phyloP scores from a whole-genome alignment of 1,284 basidiomycete species.

The Mycena sp. region DNA sequence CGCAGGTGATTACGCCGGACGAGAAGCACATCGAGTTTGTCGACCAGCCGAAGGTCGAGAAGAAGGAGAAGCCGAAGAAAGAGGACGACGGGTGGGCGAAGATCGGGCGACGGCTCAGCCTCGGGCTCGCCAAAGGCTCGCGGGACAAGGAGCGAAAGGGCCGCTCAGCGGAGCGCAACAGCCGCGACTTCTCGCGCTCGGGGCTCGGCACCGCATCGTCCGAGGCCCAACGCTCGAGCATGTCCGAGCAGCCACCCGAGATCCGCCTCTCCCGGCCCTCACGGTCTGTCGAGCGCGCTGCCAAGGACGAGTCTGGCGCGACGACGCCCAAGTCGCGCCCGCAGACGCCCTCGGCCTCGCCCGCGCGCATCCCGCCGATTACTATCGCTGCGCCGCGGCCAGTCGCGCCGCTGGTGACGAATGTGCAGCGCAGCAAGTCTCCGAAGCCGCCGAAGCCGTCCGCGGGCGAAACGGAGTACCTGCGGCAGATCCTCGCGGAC shows the following conservation, averaged over 20 bases:
- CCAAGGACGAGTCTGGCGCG: not conserved
- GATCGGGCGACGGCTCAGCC: slow-evolving; percentile 67
- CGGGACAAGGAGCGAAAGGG: slow-evolving; percentile 48
- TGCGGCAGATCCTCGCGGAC: slow-evolving; percentile 73
- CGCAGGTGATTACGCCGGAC: slow-evolving; percentile 36
- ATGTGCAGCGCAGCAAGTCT: slow-evolving; percentile 45
- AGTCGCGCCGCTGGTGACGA: slow-evolving; percentile 27
- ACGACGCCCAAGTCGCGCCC: slow-evolving; percentile 18
- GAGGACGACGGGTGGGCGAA: slow-evolving; percentile 65
- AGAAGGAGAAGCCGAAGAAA: slow-evolving; percentile 44
- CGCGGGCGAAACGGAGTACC: slow-evolving; percentile 66
- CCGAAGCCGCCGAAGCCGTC: slow-evolving; percentile 62
- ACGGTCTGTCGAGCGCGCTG: slow-evolving; percentile 7
- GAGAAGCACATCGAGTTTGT: slow-evolving; percentile 46
- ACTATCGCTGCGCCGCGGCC: slow-evolving; percentile 21
- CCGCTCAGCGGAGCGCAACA: slow-evolving; percentile 41
- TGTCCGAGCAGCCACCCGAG: slow-evolving; percentile 26
- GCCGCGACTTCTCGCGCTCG: slow-evolving; percentile 28
- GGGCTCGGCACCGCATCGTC: not conserved
- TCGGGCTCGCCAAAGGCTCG: slow-evolving; percentile 47
- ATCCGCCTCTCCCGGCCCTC: slow-evolving; percentile 34
- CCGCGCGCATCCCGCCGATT: slow-evolving; percentile 11
- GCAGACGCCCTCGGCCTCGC: not conserved
- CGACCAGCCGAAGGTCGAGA: slow-evolving; percentile 30
- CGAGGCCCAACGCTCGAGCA: slow-evolving; percentile 11